Conservation (phyloP, 495 filamentous ascomycete species). For the Penicillium nucicola region DNA sequence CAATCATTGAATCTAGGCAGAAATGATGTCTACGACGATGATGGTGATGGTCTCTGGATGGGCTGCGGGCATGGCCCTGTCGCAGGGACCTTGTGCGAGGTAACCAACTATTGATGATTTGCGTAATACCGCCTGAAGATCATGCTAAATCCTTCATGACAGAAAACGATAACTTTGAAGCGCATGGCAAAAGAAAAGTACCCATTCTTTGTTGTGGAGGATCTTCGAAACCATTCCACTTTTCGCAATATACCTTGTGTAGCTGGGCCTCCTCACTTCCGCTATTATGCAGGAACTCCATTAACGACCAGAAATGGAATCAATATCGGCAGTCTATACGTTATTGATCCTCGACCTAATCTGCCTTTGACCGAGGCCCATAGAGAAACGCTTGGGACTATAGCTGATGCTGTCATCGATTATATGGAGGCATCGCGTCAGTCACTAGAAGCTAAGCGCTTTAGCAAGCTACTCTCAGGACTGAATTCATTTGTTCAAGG, state of each 20-base stretch:
- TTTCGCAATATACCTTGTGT: slow-evolving; percentile 31
- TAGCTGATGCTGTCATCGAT: slow-evolving; percentile 52
- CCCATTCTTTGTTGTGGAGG: slow-evolving; percentile 10
- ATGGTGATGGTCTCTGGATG: slow-evolving; percentile 45
- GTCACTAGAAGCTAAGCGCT: slow-evolving; percentile 43
- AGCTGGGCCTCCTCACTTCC: slow-evolving; percentile 17
- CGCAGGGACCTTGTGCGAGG: slow-evolving; percentile 40
- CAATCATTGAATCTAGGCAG: slow-evolving; percentile 41
- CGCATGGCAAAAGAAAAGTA: slow-evolving; percentile 3
- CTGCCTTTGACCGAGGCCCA: slow-evolving; percentile 14
- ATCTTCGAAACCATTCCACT: slow-evolving; percentile 24
- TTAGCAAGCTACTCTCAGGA: slow-evolving; percentile 49
- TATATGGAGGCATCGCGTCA: slow-evolving; percentile 52
- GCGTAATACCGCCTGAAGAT: not conserved
- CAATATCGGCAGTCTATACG: slow-evolving; percentile 22
- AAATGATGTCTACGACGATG: slow-evolving; percentile 25
- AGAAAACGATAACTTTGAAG: slow-evolving; percentile 8
- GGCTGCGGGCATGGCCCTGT: slow-evolving; percentile 41
- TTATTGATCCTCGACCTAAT: slow-evolving; percentile 23
- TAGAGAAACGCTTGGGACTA: slow-evolving; percentile 25
- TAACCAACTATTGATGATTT: slow-evolving; percentile 2
- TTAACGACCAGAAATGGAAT: slow-evolving; percentile 15
- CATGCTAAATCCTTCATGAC: not conserved
- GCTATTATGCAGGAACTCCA: slow-evolving; percentile 27
- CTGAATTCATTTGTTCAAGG: slow-evolving; percentile 56